Conservation (phyloP, 2,329 filamentous ascomycete species). For the Coniochaeta ligniaria region DNA sequence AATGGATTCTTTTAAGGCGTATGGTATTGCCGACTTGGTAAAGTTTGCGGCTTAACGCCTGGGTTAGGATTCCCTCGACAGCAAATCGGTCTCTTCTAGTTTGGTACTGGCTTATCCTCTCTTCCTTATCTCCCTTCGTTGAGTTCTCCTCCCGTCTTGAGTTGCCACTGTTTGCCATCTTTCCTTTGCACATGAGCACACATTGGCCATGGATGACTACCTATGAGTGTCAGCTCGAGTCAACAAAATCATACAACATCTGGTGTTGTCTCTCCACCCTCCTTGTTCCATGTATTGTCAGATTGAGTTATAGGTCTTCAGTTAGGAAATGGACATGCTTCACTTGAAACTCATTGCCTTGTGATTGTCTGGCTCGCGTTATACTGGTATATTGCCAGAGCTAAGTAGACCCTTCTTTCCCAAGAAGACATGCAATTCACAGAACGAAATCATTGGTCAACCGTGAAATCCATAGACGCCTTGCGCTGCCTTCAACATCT, state of each 20-base stretch:
- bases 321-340: not conserved
- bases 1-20: not conserved
- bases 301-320: not conserved
- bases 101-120: not conserved
- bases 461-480: not conserved
- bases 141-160: not conserved
- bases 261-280: not conserved
- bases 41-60: not conserved
- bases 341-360: not conserved
- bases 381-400: not conserved
- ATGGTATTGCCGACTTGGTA: not conserved
- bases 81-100: not conserved
- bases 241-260: not conserved
- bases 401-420: not conserved
- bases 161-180: not conserved
- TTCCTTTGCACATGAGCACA: not conserved
- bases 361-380: not conserved
- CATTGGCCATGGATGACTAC: not conserved
- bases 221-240: not conserved
- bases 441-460: not conserved
- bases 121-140: not conserved
- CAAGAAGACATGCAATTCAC: no score
- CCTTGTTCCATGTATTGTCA: not conserved
- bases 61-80: not conserved
- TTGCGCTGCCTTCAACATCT: constrained; percentile 10